phyloP scores from a whole-genome alignment of 306 rosid species.

The Fragaria ananassa region DNA sequence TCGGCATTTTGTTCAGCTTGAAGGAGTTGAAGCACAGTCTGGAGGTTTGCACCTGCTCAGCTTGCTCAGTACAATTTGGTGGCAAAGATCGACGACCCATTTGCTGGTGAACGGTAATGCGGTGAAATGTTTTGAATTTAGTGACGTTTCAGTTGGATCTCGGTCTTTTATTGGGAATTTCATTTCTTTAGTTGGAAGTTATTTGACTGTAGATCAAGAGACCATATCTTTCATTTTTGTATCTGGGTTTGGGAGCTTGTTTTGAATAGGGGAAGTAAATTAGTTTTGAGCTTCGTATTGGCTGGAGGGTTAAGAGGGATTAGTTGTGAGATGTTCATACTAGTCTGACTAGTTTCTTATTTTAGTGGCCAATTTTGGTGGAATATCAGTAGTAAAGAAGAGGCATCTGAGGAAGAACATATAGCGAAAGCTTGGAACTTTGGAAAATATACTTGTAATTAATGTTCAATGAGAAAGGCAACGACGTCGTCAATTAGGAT shows the following conservation, averaged over 20 bases:
- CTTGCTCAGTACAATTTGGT: neutral
- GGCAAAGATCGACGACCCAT: constrained; percentile 20
- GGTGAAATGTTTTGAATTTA: constrained; percentile 4
- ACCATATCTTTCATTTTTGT: neutral
- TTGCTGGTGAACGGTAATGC: constrained; percentile 20
- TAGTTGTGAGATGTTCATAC: neutral
- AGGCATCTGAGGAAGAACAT: constrained; percentile 2
- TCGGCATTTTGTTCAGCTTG: neutral
- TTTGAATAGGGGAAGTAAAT: neutral
- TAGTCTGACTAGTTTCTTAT: neutral
- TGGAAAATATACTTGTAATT: neutral
- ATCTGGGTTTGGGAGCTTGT: constrained; percentile 11
- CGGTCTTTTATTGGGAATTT: constrained; percentile 14
- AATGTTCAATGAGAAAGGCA: constrained; percentile 20
- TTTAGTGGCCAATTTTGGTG: neutral
- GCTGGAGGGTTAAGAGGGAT: neutral
- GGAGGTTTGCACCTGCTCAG: neutral
- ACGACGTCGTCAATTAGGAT: constrained; percentile 17
- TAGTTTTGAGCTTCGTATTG: neutral
- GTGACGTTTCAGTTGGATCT: constrained; percentile 5
- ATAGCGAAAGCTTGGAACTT: neutral
- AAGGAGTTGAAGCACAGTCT: neutral
- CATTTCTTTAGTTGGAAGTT: constrained; percentile 5
- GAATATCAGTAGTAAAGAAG: neutral
- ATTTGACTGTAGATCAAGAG: constrained; percentile 8